Percentiles rank a stretch among this genome's conserved stretches.
Evolutionary conservation across 2,329 filamentous ascomycete species (phyloP).

Genomic region (Alternaria sp.): DNA sequence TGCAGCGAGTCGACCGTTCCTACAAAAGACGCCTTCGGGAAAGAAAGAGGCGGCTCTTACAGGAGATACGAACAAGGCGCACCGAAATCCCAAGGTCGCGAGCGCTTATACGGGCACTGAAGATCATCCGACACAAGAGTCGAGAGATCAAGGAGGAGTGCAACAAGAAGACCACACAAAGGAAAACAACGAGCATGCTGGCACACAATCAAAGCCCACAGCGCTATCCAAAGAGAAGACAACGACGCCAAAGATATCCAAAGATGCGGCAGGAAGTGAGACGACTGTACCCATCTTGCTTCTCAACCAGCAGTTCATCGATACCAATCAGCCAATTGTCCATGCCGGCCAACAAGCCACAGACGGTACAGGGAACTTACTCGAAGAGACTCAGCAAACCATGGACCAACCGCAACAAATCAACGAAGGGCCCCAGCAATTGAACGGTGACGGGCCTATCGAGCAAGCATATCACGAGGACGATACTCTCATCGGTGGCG

Average conservation of each 20-base stretch:
- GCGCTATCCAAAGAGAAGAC: neutral
- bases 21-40: neutral
- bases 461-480: neutral
- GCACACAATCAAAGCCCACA: neutral
- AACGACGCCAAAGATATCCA: neutral
- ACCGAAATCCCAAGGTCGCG: neutral
- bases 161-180: neutral
- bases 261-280: neutral
- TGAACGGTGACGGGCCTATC: slow-evolving; percentile 3
- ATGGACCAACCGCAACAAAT: neutral
- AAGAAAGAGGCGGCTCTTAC: neutral
- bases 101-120: too few relatives aligned
- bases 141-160: neutral
- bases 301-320: neutral
- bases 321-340: neutral
- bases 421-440: neutral
- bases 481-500: slow-evolving; percentile 8
- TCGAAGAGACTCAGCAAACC: neutral
- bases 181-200: neutral
- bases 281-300: neutral
- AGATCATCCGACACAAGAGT: neutral
- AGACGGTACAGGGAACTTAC: neutral
- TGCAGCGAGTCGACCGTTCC: neutral
- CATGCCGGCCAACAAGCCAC: neutral
- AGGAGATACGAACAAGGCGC: neutral